phyloP scores from a whole-genome alignment of 768 basidiomycete species.

The Cubamyces sp. region DNA sequence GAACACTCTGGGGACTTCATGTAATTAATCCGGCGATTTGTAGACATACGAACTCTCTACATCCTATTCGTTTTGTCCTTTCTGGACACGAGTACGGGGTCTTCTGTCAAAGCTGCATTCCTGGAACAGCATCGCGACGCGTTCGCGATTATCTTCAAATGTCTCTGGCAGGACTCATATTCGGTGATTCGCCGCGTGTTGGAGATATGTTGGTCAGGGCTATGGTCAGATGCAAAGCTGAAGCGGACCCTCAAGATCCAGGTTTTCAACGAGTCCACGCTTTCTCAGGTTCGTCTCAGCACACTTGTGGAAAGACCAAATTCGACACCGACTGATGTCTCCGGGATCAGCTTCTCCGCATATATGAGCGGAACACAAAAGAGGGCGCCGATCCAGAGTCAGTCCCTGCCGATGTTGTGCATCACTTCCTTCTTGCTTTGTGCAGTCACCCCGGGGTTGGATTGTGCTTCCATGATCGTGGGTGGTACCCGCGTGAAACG shows the following conservation, averaged over 20 bases:
- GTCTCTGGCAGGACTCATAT: slow-evolving; percentile 68
- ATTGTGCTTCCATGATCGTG: slow-evolving; percentile 85
- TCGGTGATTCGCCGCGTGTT: slow-evolving; percentile 63
- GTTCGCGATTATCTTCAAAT: slow-evolving; percentile 74
- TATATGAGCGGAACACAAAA: slow-evolving; percentile 65
- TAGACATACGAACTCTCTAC: slow-evolving; percentile 83
- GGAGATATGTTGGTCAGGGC: slow-evolving; percentile 74
- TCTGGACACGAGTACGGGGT: slow-evolving; percentile 50
- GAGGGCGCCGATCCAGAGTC: slow-evolving; percentile 55
- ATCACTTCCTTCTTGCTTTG: slow-evolving; percentile 86
- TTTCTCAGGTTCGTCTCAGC: slow-evolving; percentile 56
- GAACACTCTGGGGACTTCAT: not conserved
- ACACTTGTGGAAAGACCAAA: too few relatives aligned
- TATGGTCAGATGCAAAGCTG: slow-evolving; percentile 76
- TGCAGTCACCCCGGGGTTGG: slow-evolving; percentile 82
- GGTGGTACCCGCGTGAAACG: slow-evolving; percentile 85
- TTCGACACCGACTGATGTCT: too few relatives aligned
- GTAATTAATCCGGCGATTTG: not conserved
- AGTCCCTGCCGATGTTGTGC: slow-evolving; percentile 76
- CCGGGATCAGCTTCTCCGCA: slow-evolving; percentile 59
- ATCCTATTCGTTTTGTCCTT: slow-evolving; percentile 77
- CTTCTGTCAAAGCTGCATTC: slow-evolving; percentile 63
- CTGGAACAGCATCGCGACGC: slow-evolving; percentile 71
- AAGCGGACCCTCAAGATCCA: slow-evolving; percentile 72
- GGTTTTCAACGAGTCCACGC: slow-evolving; percentile 67